Percentiles rank a stretch among this genome's conserved stretches.
These are phyloP conservation scores for Eutrema salsugineum DNA, from an alignment of 441 rosid species.

Conservation along the genomic window DNA sequence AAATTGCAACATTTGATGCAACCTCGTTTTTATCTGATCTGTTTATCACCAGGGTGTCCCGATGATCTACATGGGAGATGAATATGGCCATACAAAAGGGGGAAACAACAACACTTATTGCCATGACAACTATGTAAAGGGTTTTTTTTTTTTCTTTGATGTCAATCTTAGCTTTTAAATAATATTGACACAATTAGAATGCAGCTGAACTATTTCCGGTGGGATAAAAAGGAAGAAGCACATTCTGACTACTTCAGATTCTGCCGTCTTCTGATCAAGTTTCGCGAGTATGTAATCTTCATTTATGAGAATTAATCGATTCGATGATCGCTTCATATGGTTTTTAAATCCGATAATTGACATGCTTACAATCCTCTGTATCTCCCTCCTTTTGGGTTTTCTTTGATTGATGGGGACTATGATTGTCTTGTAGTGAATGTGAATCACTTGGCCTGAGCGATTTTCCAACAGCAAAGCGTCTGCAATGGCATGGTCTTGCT, in stretches of 20 bases:
- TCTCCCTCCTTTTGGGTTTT: too few species aligned
- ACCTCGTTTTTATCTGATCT: constrained; percentile 5
- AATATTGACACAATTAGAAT: constrained; percentile 4
- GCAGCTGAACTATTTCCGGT: constrained; percentile 82
- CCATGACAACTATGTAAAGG: constrained; percentile 79
- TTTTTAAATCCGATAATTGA: background rate
- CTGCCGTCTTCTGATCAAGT: constrained; percentile 74
- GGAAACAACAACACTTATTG: constrained; percentile 98
- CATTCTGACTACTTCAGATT: constrained; percentile 74
- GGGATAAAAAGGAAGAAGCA: constrained; percentile 96
- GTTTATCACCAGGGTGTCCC: constrained; percentile 78
- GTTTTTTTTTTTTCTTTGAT: background rate
- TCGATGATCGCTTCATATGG: background rate
- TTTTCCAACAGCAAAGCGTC: constrained; percentile 85
- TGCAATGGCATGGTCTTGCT: constrained; percentile 92
- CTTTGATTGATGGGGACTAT: constrained; percentile 6
- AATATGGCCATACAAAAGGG: constrained; percentile 95
- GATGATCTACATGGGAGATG: constrained; percentile 95
- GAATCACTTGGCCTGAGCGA: constrained; percentile 79
- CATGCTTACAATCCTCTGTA: background rate
- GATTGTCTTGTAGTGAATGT: constrained; percentile 61
- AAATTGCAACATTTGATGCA: background rate
- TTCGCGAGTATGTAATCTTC: constrained; percentile 60
- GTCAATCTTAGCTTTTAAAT: constrained; percentile 11
- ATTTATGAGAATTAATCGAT: background rate